Evolutionary conservation across 2,329 filamentous ascomycete genomes (phyloP), one percentile per base, ranked within the genome.

Genomic region (Ilyonectria destructans): DNA sequence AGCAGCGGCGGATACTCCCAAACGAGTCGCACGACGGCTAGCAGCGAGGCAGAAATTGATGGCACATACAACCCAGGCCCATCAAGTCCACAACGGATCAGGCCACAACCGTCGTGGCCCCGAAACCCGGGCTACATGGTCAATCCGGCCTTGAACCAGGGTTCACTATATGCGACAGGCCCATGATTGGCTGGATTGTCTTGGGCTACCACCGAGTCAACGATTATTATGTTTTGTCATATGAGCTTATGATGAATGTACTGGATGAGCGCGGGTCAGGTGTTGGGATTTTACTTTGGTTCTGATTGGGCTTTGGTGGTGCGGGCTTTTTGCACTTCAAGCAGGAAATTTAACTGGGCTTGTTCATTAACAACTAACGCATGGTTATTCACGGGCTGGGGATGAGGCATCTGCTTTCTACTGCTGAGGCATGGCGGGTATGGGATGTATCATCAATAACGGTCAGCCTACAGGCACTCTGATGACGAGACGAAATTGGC

Each of bases 1-100:
- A 81, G 80, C 66, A 81, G 80, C 49, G 79, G 79, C 23, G 79
- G 74, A 9, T 75, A 80, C 65, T 82, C 80, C n/a, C 79, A 79
- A 58, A 75, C 75, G 19, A 82, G 80, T 64, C 75, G 76, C 17
- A 76, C 74, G 19, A 81, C 78, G 48, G 73, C 72, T 29, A 79
- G 78, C 64, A 79, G 75, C 48, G 78, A 79, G 55, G 67, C 71
- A 26, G 75, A 77, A 7, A 59, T 48, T 12, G 75, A 75, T 12
- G 71, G 40, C n/a, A 73, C 71, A 37, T 73, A 74, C 17, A 67
- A 63, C 29, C 65, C 69, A 19, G 75, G 73, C 19, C 69, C 72
- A 12, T 72, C 73, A 5, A 69, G 69, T 26, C 72, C 71, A 31
- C 75, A 75, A 23, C 68, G 70, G 58, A 70, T 71, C 37, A 63